phyloP scores from a whole-genome alignment of 2,329 filamentous ascomycete species.

The Colletotrichum karsti region DNA sequence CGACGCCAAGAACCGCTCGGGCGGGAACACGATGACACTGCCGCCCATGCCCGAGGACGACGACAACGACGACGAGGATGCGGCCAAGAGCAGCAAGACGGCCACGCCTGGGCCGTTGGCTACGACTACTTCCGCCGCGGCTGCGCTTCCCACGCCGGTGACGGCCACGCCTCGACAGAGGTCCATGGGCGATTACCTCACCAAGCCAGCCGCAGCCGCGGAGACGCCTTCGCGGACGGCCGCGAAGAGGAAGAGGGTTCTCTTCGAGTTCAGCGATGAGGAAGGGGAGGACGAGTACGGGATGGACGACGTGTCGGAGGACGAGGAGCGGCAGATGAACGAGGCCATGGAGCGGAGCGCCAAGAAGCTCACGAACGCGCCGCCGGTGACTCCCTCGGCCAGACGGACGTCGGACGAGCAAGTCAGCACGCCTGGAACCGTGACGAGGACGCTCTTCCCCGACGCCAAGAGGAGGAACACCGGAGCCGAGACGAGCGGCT shows the following conservation, averaged over 20 bases:
- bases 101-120: background rate
- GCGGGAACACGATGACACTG: conserved; percentile 8
- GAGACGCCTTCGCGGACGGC: conserved; percentile 31
- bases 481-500: conserved; percentile 35
- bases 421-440: conserved; percentile 42
- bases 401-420: conserved; percentile 32
- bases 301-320: conserved; percentile 44
- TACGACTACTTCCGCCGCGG: background rate
- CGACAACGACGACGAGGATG: background rate
- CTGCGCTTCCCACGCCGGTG: conserved; percentile 31
- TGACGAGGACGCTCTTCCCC: conserved; percentile 46
- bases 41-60: conserved; percentile 16
- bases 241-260: conserved; percentile 39
- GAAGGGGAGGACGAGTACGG: conserved; percentile 7
- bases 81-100: too few species aligned
- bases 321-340: conserved; percentile 48
- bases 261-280: conserved; percentile 34
- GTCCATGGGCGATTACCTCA: conserved; percentile 17
- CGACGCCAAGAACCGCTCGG: conserved; percentile 36
- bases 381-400: conserved; percentile 35
- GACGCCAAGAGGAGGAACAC: conserved; percentile 41
- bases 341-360: conserved; percentile 45
- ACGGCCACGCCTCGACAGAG: conserved; percentile 25
- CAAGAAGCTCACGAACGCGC: conserved; percentile 30
- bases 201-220: too few species aligned